Evolutionary conservation across 257 asterid genomes (phyloP), one percentile per base, ranked within the genome.

Genomic region (Solanum microdontum): DNA sequence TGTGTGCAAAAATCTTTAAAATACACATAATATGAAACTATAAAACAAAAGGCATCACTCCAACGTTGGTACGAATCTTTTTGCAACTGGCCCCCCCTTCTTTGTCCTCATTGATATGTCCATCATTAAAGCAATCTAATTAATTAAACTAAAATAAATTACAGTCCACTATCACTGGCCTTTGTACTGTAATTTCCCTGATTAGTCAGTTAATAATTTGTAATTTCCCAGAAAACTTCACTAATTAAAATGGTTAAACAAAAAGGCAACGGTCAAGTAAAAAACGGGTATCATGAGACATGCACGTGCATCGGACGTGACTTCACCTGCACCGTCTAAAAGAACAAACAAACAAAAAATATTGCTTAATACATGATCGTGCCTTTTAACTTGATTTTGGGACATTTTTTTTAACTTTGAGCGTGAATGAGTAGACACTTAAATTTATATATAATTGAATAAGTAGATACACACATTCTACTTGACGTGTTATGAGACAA

Each of bases 281-380:
- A 58, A 70, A 87, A 83, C 84, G 88, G 87, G 86, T 28, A 89
- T 88, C 84, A 87, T 84, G 89, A 83, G 90, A 87, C 89, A 88
- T 75, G 82, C 98, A 94, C 94, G 97, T 94, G 98, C 91, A 15
- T 75, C 68, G 83, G 48, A 87, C 96, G 92, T 88, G 95, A 88
- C 91, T 26, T 75, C 87, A 36, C 75, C n/a, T 72, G 28, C 82
- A 85, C 87, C 48, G 8, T 40, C 75, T 90, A 77, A 68, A 39
- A 64, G 24, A 76, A 55, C 64, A 55, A 62, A 62, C 28, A 62
- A 9, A 4, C 13, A 4, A 9, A 23, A 23, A 23, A 62, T 3
- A 58, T 58, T 2, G 0, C 23, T 15, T 17, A n/a, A n/a, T 62
- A 9, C 30, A 1, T 23, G 7, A 62, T 4, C 7, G 1, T n/a